Percentiles rank a stretch among this genome's conserved stretches.
phyloP scores from a whole-genome alignment of 495 filamentous ascomycete species.

The Aeminium ludgeri region DNA sequence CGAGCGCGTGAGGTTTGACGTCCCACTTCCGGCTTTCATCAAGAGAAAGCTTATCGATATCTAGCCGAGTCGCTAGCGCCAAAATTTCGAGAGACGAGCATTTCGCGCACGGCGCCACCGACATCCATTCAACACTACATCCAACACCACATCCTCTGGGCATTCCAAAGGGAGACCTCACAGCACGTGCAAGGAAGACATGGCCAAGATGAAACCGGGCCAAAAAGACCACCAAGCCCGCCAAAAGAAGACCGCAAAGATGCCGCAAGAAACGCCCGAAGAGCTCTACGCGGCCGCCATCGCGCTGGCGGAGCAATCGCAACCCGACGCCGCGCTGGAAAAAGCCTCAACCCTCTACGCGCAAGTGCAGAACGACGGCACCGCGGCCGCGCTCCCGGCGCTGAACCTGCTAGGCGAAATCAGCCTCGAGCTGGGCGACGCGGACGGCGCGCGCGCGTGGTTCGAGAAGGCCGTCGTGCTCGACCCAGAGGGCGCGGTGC shows the following conservation, averaged over 20 bases:
- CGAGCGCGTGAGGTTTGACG: background rate
- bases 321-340: slow-evolving; percentile 50
- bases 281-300: slow-evolving; percentile 50
- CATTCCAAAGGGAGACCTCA: background rate
- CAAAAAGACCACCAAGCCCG: slow-evolving; percentile 11
- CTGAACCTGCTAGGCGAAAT: slow-evolving; percentile 72
- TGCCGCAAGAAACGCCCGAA: slow-evolving; percentile 27
- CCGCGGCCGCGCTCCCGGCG: slow-evolving; percentile 39
- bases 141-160: background rate
- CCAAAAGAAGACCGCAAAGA: slow-evolving; percentile 15
- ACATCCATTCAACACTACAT: background rate
- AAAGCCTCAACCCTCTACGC: slow-evolving; percentile 45
- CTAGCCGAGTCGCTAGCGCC: slow-evolving; percentile 1
- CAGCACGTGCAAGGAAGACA: background rate
- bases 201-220: slow-evolving; percentile 23
- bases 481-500: slow-evolving; percentile 51
- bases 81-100: slow-evolving; percentile 7
- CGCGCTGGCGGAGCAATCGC: slow-evolving; percentile 50
- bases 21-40: background rate
- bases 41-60: background rate
- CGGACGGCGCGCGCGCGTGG: slow-evolving; percentile 47
- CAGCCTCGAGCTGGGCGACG: slow-evolving; percentile 65
- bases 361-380: slow-evolving; percentile 27
- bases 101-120: background rate
- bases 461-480: slow-evolving; percentile 53